Evolutionary conservation across 352 stramenopile genomes (phyloP).

Genomic region (Phytophthora vignae): DNA sequence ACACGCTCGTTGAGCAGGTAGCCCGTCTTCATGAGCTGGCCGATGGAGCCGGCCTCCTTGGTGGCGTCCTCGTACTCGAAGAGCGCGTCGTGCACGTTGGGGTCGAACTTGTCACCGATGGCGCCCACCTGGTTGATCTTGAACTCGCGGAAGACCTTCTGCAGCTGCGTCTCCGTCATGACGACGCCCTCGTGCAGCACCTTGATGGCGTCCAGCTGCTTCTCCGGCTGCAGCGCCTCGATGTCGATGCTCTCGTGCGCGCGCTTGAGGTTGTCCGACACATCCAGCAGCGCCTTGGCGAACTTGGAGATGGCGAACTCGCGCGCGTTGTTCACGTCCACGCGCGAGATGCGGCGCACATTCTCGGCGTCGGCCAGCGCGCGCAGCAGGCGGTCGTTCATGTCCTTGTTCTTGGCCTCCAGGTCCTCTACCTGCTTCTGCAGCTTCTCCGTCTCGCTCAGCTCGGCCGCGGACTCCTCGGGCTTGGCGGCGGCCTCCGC

Average conservation of each 20-base stretch:
- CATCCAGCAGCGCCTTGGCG: slow-evolving; percentile 97
- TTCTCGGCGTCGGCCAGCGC: slow-evolving; percentile 98
- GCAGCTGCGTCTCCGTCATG: slow-evolving; percentile 96
- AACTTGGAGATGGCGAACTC: slow-evolving; percentile 97
- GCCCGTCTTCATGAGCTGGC: slow-evolving; percentile 97
- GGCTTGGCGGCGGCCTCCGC: slow-evolving; percentile 17
- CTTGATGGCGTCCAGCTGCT: slow-evolving; percentile 76
- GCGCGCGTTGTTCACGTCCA: slow-evolving; percentile 94
- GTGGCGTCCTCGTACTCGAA: slow-evolving; percentile 96
- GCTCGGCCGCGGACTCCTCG: slow-evolving; percentile 17
- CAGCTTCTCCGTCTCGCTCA: slow-evolving; percentile 53
- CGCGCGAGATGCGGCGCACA: slow-evolving; percentile 93
- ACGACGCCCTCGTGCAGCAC: slow-evolving; percentile 87
- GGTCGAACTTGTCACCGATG: slow-evolving; percentile 97
- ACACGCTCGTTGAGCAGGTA: slow-evolving; percentile 97
- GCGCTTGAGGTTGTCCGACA: slow-evolving; percentile 97
- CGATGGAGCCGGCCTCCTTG: slow-evolving; percentile 92
- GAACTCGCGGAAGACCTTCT: slow-evolving; percentile 96
- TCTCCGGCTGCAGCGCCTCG: slow-evolving; percentile 73
- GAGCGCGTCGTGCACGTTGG: slow-evolving; percentile 97
- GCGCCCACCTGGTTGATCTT: slow-evolving; percentile 93
- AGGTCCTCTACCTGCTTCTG: slow-evolving; percentile 78
- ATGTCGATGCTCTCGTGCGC: slow-evolving; percentile 92
- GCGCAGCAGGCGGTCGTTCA: slow-evolving; percentile 90
- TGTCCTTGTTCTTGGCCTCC: slow-evolving; percentile 74